A percentile compares a stretch with the other conserved stretches of the same genome.
These are phyloP conservation scores for Umbellularia californica DNA, from an alignment of 164 flowering plant species.

Conservation along the genomic window DNA sequence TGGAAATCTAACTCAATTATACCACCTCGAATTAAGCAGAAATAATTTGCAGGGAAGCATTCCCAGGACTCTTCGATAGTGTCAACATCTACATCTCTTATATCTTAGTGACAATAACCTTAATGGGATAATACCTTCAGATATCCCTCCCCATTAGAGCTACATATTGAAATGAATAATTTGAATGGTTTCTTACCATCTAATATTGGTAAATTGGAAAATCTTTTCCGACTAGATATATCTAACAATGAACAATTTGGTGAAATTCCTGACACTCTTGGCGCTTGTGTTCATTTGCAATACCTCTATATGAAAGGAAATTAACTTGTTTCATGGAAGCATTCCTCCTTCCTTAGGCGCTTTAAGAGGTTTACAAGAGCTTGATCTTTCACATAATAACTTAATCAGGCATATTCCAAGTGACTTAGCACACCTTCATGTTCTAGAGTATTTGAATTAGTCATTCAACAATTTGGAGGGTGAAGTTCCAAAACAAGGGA, in stretches of 20 bases:
- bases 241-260: too few relatives aligned
- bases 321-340: too few relatives aligned
- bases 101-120: slow-evolving; percentile 12
- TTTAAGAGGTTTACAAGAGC: slow-evolving; percentile 4
- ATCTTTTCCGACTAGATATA: not conserved
- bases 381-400: slow-evolving; percentile 8
- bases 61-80: slow-evolving; percentile 15
- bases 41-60: slow-evolving; percentile 8
- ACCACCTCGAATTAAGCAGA: not conserved
- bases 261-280: too few relatives aligned
- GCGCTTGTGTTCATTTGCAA: too few relatives aligned
- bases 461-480: too few relatives aligned
- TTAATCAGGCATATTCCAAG: too few relatives aligned
- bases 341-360: not conserved
- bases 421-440: too few relatives aligned
- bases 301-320: too few relatives aligned
- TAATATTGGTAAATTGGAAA: slow-evolving; percentile 19
- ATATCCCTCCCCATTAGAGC: slow-evolving; percentile 3
- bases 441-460: too few relatives aligned
- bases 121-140: not conserved
- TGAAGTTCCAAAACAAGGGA: too few relatives aligned
- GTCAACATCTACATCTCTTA: not conserved
- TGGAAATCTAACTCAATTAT: too few relatives aligned
- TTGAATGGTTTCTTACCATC: slow-evolving; percentile 21
- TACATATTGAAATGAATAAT: slow-evolving; percentile 15